Evolutionary conservation across 2,329 filamentous ascomycete genomes (phyloP), one percentile per base, ranked within the genome.

Genomic region (Lachnellula hyalina): DNA sequence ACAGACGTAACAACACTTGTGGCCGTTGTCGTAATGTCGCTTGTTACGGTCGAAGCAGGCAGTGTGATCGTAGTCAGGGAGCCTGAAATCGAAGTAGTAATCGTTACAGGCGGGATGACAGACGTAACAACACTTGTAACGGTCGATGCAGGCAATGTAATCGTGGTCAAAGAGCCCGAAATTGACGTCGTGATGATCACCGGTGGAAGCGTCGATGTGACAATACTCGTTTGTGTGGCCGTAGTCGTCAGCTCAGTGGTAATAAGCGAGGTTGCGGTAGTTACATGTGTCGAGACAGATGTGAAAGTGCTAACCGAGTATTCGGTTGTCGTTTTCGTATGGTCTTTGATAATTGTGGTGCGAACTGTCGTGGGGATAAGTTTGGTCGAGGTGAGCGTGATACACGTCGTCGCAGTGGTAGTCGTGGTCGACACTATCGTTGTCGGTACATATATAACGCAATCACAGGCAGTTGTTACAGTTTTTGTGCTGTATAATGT

Each of bases 161-260:
- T 9, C 49, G 35, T 38, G 6, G 28, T 28, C 9, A 28, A 14
- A 19, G 47, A 19, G 12, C 28, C 47, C 6, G 47, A 49, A 4
- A 49, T 38, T 25, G 53, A 51, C 15, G 53, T 53, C 8, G 53
- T 55, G 14, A 58, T 42, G 2, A 49, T 56, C 3, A 46, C 50
- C 3, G 38, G 14, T 36, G 40, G 25, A 32, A 25, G n/a, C 15
- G 32, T 38, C 9, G 32, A 52, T 28, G 50, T 52, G 12, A 25
- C n/a, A 19, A 23, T 11, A 53, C 25, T 49, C 3, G 35, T 49
- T 49, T 36, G 34, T 17, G 35, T 49, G 4, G 28, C 35, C 28
- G 40, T 52, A 21, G 50, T 38, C 23, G 42, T 52, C 4, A 25
- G 41, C 57, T 49, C 55, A 59, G 54, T 55, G 11, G 52, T 57